Evolutionary conservation across 192 early-diverging fungal species (phyloP).

Genomic region (Entomortierella chlamydospora): DNA sequence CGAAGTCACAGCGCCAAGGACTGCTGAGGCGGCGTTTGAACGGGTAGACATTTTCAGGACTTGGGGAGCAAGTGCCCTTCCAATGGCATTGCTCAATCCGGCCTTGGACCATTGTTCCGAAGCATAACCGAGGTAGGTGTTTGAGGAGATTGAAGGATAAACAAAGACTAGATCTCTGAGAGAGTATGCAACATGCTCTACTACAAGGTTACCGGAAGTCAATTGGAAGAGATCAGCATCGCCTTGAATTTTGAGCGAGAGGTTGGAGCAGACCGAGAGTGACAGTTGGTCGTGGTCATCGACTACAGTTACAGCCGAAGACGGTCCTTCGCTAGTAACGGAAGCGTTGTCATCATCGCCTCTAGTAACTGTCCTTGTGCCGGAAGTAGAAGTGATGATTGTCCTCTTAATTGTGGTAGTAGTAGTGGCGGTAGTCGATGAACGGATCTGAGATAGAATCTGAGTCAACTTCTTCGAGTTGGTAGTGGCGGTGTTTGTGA

Average conservation of each 20-base stretch:
- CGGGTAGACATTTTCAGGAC: constrained; percentile 84
- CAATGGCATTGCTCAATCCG: constrained; percentile 75
- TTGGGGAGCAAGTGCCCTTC: constrained; percentile 66
- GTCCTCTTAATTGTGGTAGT: constrained; percentile 25
- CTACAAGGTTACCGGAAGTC: constrained; percentile 72
- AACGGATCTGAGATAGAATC: constrained; percentile 27
- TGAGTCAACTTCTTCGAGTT: constrained; percentile 25
- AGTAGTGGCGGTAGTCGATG: constrained; percentile 12
- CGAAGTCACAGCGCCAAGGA: constrained; percentile 78
- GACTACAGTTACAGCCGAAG: constrained; percentile 48
- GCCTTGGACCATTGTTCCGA: constrained; percentile 73
- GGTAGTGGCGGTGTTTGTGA: constrained; percentile 10
- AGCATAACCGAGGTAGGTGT: constrained; percentile 71
- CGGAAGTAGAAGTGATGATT: constrained; percentile 6
- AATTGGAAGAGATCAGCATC: constrained; percentile 39
- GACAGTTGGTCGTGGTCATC: constrained; percentile 43
- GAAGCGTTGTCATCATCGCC: constrained; percentile 40
- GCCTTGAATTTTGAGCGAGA: constrained; percentile 38
- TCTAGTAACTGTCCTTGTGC: background rate
- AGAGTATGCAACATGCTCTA: constrained; percentile 80
- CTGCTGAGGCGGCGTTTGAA: constrained; percentile 78
- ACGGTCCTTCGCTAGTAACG: constrained; percentile 42
- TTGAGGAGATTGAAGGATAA: constrained; percentile 74
- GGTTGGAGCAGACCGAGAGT: constrained; percentile 50
- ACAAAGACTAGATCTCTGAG: constrained; percentile 87